A percentile compares a stretch with the other conserved stretches of the same genome.
phyloP scores from a whole-genome alignment of 2,329 filamentous ascomycete species.

The Arthroderma uncinatum region DNA sequence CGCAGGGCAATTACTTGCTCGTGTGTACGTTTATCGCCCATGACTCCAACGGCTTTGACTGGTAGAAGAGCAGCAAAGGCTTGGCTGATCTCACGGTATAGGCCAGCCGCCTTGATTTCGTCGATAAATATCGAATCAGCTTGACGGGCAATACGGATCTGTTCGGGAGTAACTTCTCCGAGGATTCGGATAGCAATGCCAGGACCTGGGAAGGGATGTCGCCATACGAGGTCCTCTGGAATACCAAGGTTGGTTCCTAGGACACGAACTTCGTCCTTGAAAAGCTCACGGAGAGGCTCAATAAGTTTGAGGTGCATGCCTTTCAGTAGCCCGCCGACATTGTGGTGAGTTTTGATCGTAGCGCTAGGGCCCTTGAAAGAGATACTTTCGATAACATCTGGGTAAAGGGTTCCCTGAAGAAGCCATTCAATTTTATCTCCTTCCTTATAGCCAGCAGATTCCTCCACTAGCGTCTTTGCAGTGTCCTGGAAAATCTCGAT shows the following conservation, averaged over 20 bases:
- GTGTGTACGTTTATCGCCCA: slow-evolving; percentile 57
- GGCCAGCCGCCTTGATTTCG: slow-evolving; percentile 35
- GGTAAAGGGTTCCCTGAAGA: slow-evolving; percentile 72
- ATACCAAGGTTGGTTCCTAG: slow-evolving; percentile 60
- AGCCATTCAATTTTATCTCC: slow-evolving; percentile 77
- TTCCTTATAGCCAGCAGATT: slow-evolving; percentile 52
- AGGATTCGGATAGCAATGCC: slow-evolving; percentile 65
- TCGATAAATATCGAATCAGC: slow-evolving; percentile 39
- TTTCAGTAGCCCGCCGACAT: slow-evolving; percentile 58
- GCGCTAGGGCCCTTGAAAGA: slow-evolving; percentile 61
- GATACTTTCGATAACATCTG: slow-evolving; percentile 60
- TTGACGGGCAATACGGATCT: slow-evolving; percentile 56
- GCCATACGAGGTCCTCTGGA: slow-evolving; percentile 61
- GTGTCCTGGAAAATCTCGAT: slow-evolving; percentile 76
- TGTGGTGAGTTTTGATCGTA: slow-evolving; percentile 59
- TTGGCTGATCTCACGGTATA: slow-evolving; percentile 51
- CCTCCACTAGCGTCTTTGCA: slow-evolving; percentile 61
- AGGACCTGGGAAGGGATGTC: slow-evolving; percentile 65
- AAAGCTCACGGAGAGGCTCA: slow-evolving; percentile 63
- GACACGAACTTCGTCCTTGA: slow-evolving; percentile 66
- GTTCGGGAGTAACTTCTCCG: slow-evolving; percentile 65
- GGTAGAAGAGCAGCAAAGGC: slow-evolving; percentile 59
- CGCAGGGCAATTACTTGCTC: slow-evolving; percentile 50
- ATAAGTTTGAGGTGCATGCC: slow-evolving; percentile 43
- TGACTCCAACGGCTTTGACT: slow-evolving; percentile 47